These are phyloP conservation scores for Pestalotiopsis fici DNA, from an alignment of 2,329 filamentous ascomycete species.

Conservation along the genomic window DNA sequence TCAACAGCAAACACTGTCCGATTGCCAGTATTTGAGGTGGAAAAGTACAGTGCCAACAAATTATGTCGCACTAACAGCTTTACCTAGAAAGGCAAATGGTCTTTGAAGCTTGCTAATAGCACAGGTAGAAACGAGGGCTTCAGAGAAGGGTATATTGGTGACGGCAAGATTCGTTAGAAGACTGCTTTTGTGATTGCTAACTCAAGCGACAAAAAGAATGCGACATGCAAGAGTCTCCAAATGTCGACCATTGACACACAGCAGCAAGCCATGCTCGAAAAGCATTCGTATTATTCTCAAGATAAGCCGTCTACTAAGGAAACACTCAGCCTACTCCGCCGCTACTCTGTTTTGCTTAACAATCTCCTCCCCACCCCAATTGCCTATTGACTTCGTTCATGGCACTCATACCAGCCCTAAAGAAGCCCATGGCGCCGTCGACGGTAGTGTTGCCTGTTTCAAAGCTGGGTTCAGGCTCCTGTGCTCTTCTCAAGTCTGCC, in stretches of 20 bases:
- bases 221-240: too few species aligned
- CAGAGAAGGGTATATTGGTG: too few species aligned
- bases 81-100: not conserved
- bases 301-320: too few species aligned
- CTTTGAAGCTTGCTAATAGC: not conserved
- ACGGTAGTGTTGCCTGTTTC: constrained; percentile 39
- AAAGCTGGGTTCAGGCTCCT: constrained; percentile 38
- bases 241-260: too few species aligned
- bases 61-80: not conserved
- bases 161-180: too few species aligned
- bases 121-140: too few species aligned
- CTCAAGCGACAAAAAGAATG: too few species aligned
- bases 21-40: not conserved
- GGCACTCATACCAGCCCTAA: constrained; percentile 50
- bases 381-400: constrained; percentile 55
- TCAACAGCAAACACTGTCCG: not conserved
- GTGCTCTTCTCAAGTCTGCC: constrained; percentile 50
- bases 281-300: too few species aligned
- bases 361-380: constrained; percentile 49
- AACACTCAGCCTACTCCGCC: not conserved
- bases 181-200: too few species aligned
- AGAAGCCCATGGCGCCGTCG: constrained; percentile 35
- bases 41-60: not conserved
- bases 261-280: too few species aligned
- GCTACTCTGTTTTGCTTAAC: not conserved